Evolutionary conservation across 768 basidiomycete species (phyloP), one percentile per base, ranked within the genome.

Genomic region (Terana coerulea): DNA sequence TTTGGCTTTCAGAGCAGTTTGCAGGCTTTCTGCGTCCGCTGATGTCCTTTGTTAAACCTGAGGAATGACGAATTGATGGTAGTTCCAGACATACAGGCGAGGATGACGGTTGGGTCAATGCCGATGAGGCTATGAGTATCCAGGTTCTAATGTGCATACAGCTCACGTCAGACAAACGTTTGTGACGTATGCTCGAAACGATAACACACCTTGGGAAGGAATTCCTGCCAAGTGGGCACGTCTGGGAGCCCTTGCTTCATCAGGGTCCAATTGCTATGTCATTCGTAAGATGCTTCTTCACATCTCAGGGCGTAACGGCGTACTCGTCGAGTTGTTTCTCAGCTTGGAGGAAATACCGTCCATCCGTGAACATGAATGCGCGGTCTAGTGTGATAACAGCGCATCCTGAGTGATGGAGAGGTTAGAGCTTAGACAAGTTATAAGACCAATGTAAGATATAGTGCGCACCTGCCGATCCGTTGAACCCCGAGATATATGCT

Each of bases 241-340:
- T 91, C 91, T 90, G 87, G 86, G 15, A 91, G 66, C 5, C 95
- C 97, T 59, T 90, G 84, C 64, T 91, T 94, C 90, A 95, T 94
- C 64, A 98, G 69, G 0, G 76, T 86, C 95, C 95, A 99, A 55
- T 94, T 93, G 42, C 86, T 89, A 59, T n/a, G 22, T 11, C 35
- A 36, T n/a, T 47, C 44, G 46, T 47, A 10, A n/a, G 36, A 25
- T 35, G 19, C 12, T 11, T 17, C 5, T 28, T 5, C 28, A 11
- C 36, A 21, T 28, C 12, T 12, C 17, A 14, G 5, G n/a, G 24
- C 24, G 6, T n/a, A n/a, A n/a, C 5, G 12, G 60, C 82, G 65
- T 58, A 90, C 91, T 77, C 55, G 66, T 95, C 92, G 57, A 99
- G 72, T 68, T 99, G 91, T 56, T 93, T 80, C 54, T 78, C 81